A percentile compares a stretch with the other conserved stretches of the same genome.
Conservation (phyloP, 768 basidiomycete species). For the Tylopilus cervinicoccineus region DNA sequence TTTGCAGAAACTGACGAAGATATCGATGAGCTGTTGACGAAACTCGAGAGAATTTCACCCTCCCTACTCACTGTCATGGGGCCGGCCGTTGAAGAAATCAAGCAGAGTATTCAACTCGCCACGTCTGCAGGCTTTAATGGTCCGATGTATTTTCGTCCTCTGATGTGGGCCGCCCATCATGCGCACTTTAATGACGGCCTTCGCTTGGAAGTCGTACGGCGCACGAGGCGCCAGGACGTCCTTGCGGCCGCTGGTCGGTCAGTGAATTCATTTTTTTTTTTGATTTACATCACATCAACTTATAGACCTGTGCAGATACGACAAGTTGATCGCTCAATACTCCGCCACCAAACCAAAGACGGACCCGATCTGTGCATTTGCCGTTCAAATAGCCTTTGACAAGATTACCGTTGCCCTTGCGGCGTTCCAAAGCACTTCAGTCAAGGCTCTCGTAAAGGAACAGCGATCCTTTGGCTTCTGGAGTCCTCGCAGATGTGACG, state of each 20-base stretch:
- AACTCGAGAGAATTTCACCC: constrained; percentile 60
- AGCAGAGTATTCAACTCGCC: constrained; percentile 57
- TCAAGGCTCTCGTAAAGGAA: constrained; percentile 70
- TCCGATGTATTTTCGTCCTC: constrained; percentile 64
- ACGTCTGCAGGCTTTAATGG: constrained; percentile 56
- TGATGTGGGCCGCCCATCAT: constrained; percentile 68
- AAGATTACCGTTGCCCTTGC: constrained; percentile 71
- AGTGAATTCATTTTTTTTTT: constrained; percentile 10
- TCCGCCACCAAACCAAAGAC: constrained; percentile 49
- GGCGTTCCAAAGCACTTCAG: constrained; percentile 59
- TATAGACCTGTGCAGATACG: constrained; percentile 49
- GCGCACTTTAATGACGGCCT: constrained; percentile 69
- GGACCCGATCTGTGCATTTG: constrained; percentile 62
- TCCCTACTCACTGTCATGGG: constrained; percentile 45
- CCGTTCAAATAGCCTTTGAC: constrained; percentile 73
- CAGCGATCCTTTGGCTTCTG: constrained; percentile 82
- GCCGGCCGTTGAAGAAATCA: constrained; percentile 57
- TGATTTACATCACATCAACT: not conserved
- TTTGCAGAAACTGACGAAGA: constrained; percentile 64
- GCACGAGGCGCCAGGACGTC: constrained; percentile 61
- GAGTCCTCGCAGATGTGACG: constrained; percentile 87
- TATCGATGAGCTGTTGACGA: constrained; percentile 50
- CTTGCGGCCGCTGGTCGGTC: constrained; percentile 83
- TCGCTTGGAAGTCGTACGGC: constrained; percentile 68
- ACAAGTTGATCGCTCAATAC: constrained; percentile 61